A percentile compares a stretch with the other conserved stretches of the same genome.
phyloP scores from a whole-genome alignment of 352 stramenopile species.

The Phytophthora palmivora region DNA sequence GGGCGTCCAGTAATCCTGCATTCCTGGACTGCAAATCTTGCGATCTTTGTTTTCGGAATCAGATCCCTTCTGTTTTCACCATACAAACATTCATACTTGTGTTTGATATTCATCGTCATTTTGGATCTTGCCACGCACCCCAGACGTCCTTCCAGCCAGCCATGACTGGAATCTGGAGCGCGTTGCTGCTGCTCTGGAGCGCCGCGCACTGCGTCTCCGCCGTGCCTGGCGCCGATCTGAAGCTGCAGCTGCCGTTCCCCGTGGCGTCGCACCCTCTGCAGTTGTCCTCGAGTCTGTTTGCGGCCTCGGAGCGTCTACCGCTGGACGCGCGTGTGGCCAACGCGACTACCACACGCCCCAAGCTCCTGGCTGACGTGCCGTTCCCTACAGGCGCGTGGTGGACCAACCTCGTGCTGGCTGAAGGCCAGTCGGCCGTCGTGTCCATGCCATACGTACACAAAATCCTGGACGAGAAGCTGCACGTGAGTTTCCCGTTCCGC shows the following conservation, averaged over 20 bases:
- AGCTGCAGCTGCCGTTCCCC: constrained; percentile 56
- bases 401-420: constrained; percentile 81
- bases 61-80: constrained; percentile 19
- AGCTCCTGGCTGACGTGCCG: constrained; percentile 53
- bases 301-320: constrained; percentile 46
- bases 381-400: constrained; percentile 86
- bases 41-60: constrained; percentile 1
- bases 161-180: constrained; percentile 15
- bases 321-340: constrained; percentile 31
- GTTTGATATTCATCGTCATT: too few species aligned
- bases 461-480: constrained; percentile 62
- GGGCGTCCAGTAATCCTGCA: constrained; percentile 11
- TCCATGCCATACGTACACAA: constrained; percentile 76
- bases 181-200: constrained; percentile 29
- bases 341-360: background rate
- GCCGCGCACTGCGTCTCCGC: constrained; percentile 10
- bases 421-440: constrained; percentile 63
- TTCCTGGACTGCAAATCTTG: background rate
- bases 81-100: constrained; percentile 22
- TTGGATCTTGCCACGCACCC: constrained; percentile 22
- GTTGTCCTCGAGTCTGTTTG: constrained; percentile 60
- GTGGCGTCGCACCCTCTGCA: constrained; percentile 58
- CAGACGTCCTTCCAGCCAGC: background rate
- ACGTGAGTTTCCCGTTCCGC: constrained; percentile 83
- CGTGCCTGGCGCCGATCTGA: constrained; percentile 23